These are phyloP conservation scores for Yamadazyma atlantica DNA, from an alignment of 1,139 yeast species.

Conservation along the genomic window DNA sequence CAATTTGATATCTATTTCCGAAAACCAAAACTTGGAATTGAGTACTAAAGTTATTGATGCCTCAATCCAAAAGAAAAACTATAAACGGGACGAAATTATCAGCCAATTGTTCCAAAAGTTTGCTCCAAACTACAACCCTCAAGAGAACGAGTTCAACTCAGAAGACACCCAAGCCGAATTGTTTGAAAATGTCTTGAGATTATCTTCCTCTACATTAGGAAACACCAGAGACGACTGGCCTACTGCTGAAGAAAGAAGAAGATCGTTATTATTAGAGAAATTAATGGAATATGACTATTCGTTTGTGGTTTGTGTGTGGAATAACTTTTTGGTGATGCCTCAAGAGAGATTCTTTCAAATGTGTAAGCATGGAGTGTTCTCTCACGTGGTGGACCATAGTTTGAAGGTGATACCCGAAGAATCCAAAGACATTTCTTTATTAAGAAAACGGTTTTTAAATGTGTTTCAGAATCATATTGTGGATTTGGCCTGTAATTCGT, in stretches of 20 bases:
- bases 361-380: conserved; percentile 86
- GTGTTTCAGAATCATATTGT: conserved; percentile 53
- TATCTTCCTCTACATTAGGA: conserved; percentile 72
- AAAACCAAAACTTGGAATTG: conserved; percentile 63
- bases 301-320: conserved; percentile 58
- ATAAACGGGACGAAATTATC: conserved; percentile 65
- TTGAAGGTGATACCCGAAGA: conserved; percentile 38
- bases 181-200: conserved; percentile 61
- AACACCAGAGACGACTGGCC: conserved; percentile 89
- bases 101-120: conserved; percentile 59
- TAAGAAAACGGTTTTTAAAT: conserved; percentile 72
- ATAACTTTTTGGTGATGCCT: conserved; percentile 60
- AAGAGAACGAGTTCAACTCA: conserved; percentile 20
- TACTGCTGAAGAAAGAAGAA: conserved; percentile 83
- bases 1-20: conserved; percentile 51
- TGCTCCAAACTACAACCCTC: conserved; percentile 45
- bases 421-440: conserved; percentile 49
- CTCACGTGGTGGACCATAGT: conserved; percentile 76
- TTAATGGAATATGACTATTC: conserved; percentile 64
- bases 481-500: conserved; percentile 76
- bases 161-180: conserved; percentile 42
- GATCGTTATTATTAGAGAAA: conserved; percentile 71
- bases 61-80: conserved; percentile 57
- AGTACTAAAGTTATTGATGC: conserved; percentile 71
- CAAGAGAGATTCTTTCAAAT: conserved; percentile 60